Conservation (phyloP, 2,329 filamentous ascomycete genomes). For the Diplodia seriata region DNA sequence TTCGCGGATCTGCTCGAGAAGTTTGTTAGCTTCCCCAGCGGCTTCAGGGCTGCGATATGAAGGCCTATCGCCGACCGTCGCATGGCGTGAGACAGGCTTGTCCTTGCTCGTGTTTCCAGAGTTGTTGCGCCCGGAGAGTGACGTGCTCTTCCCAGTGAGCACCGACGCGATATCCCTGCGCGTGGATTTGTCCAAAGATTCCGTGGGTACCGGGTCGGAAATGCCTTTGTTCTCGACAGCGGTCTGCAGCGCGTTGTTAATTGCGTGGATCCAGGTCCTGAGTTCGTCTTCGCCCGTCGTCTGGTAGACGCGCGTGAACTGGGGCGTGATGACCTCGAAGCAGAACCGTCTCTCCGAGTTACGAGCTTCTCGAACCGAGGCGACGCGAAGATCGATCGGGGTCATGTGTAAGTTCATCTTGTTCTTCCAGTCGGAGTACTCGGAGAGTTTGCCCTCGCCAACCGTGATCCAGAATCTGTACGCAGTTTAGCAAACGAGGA, state of each 20-base stretch:
- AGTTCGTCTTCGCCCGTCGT: conserved; percentile 98
- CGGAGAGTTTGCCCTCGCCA: conserved; percentile 93
- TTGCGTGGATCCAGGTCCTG: conserved; percentile 93
- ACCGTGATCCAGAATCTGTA: conserved; percentile 95
- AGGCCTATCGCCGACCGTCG: conserved; percentile 88
- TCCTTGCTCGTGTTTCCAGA: conserved; percentile 47
- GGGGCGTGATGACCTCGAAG: conserved; percentile 97
- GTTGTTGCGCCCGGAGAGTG: conserved; percentile 64
- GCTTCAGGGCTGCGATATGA: conserved; percentile 72
- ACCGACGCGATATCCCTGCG: conserved; percentile 91
- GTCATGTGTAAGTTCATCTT: conserved; percentile 96
- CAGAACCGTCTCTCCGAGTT: conserved; percentile 95
- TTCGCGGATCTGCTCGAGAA: conserved; percentile 86
- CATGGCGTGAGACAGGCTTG: conserved; percentile 77
- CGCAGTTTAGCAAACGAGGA: conserved; percentile 39
- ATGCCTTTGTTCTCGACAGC: conserved; percentile 78
- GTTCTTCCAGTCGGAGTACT: conserved; percentile 99
- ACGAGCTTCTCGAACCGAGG: conserved; percentile 92
- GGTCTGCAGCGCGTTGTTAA: conserved; percentile 96
- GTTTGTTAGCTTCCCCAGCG: conserved; percentile 80
- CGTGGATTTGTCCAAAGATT: conserved; percentile 63
- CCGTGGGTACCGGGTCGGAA: conserved; percentile 55
- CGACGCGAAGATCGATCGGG: conserved; percentile 95
- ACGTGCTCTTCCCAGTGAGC: conserved; percentile 88
- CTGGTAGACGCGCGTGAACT: conserved; percentile 95